Evolutionary conservation across 2,329 filamentous ascomycete genomes (phyloP).

Genomic region (Fusarium hainanense): DNA sequence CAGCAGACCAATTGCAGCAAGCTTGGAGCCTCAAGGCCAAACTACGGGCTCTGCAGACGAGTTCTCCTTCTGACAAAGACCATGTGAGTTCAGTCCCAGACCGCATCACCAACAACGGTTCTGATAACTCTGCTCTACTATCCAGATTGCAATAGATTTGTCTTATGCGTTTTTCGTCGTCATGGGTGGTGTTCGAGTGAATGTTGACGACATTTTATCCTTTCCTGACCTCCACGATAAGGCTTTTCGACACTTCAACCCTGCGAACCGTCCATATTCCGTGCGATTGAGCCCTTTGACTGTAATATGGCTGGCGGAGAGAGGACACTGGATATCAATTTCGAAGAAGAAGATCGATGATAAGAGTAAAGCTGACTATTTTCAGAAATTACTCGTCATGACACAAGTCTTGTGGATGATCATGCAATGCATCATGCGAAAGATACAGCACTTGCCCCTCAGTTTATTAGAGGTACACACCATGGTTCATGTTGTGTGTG

Average conservation of each 20-base stretch:
- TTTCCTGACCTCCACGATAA: conserved; percentile 7
- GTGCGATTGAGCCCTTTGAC: conserved; percentile 3
- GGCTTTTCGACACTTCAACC: background rate
- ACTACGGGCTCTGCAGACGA: background rate
- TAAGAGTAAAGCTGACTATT: conserved; percentile 52
- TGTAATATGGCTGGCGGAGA: conserved; percentile 10
- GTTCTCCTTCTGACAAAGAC: background rate
- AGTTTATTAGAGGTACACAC: conserved; percentile 52
- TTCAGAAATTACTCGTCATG: conserved; percentile 52
- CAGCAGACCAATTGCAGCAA: conserved; percentile 32
- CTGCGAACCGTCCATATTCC: conserved; percentile 6
- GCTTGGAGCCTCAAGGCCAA: conserved; percentile 11
- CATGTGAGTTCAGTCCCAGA: background rate
- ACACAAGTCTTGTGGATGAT: conserved; percentile 55
- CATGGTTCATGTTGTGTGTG: conserved; percentile 37
- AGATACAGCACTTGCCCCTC: conserved; percentile 49
- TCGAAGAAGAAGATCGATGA: conserved; percentile 45
- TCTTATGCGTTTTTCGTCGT: conserved; percentile 47
- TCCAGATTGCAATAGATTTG: conserved; percentile 22
- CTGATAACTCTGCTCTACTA: background rate
- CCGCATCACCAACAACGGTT: background rate
- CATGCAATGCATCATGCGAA: conserved; percentile 49
- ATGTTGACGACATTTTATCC: conserved; percentile 12
- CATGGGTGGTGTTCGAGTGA: conserved; percentile 46
- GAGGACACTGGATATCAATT: conserved; percentile 15